Percentiles rank a stretch among this genome's conserved stretches.
Evolutionary conservation across 345 rosid species (phyloP).

Genomic region (Ailanthus altissimus): DNA sequence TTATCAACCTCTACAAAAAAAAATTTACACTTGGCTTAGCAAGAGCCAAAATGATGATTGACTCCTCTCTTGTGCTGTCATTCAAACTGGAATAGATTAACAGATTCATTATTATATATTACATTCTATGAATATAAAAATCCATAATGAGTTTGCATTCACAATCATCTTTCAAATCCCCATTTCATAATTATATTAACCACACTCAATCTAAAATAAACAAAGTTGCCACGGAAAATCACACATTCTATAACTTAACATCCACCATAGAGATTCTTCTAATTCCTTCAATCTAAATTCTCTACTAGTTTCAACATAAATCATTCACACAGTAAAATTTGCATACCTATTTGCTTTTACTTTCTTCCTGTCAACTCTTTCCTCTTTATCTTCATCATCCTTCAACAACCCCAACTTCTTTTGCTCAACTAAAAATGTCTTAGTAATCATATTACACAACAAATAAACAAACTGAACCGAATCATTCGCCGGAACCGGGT

Average conservation of each 20-base stretch:
- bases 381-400: constrained; percentile 24
- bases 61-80: background rate
- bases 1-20: background rate
- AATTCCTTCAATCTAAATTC: background rate
- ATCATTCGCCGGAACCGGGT: constrained; percentile 92
- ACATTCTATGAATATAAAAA: background rate
- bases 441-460: constrained; percentile 92
- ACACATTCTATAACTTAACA: background rate
- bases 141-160: background rate
- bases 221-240: background rate
- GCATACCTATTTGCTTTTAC: constrained; percentile 24
- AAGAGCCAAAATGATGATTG: background rate
- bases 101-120: background rate
- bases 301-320: no score
- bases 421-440: constrained; percentile 76
- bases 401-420: constrained; percentile 40
- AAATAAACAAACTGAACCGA: constrained; percentile 92
- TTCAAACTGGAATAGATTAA: background rate
- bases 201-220: background rate
- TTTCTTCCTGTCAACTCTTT: constrained; percentile 18
- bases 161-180: background rate
- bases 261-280: constrained; percentile 2
- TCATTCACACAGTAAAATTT: background rate
- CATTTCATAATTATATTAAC: background rate
- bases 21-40: background rate